These are phyloP conservation scores for Neurospora discreta DNA, from an alignment of 495 filamentous ascomycete genomes.

Conservation along the genomic window DNA sequence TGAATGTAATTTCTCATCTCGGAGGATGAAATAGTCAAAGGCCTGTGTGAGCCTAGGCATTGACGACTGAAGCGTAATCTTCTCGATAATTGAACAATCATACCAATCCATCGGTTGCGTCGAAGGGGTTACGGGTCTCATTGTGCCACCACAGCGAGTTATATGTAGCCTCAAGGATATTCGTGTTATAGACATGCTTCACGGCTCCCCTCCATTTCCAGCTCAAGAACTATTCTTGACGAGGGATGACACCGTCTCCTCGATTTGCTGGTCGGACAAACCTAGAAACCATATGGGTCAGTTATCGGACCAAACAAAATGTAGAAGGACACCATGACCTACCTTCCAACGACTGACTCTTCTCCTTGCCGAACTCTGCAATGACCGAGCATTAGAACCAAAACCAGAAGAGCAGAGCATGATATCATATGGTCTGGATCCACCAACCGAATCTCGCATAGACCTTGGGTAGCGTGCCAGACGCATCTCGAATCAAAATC, in stretches of 20 bases:
- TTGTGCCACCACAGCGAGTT: background rate
- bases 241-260: slow-evolving; percentile 71
- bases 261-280: slow-evolving; percentile 82
- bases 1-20: background rate
- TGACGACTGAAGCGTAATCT: background rate
- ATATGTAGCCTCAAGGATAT: background rate
- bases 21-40: background rate
- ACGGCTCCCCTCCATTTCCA: background rate
- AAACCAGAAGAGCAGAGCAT: background rate
- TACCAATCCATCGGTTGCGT: background rate
- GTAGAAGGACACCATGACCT: background rate
- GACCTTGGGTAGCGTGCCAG: slow-evolving; percentile 67
- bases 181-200: background rate
- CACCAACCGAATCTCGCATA: slow-evolving; percentile 86
- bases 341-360: slow-evolving; percentile 73
- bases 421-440: background rate
- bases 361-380: slow-evolving; percentile 80
- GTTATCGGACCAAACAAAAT: background rate
- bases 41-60: background rate
- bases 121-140: background rate
- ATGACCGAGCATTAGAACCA: background rate
- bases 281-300: slow-evolving; percentile 38
- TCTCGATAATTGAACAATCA: background rate
- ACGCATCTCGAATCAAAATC: slow-evolving; percentile 87
- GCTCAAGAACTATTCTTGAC: slow-evolving; percentile 46